Evolutionary conservation across 495 filamentous ascomycete species (phyloP), one percentile per base, ranked within the genome.

Genomic region (Xylaria telfairii): DNA sequence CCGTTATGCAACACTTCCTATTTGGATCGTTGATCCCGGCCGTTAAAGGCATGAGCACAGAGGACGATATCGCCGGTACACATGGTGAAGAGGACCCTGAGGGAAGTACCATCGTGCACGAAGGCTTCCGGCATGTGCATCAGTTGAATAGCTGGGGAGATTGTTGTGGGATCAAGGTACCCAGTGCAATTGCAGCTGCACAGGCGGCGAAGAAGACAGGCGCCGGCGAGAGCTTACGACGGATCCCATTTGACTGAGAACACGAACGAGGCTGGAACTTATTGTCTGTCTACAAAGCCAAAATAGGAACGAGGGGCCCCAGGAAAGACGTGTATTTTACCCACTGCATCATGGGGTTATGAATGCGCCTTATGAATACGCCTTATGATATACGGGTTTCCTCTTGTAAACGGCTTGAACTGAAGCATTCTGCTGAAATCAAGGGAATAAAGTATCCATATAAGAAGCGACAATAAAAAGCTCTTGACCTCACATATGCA

Each of bases 141-240:
- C 83, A 86, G 72, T 76, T 76, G 65, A 87, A 82, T 61, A 91
- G 89, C 69, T 99, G 96, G 90, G 96, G 96, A 1, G 96, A 99
- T 77, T 99, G 96, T 81, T 99, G 96, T 75, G 96, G 96, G 44
- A 99, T 99, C 82, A 96, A 97, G 81, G 95, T 99, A 19, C 96
- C 96, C 15, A 96, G 94, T 76, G 93, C 92, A 54, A 86, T 98
- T 72, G 96, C 93, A 34, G 96, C 96, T 17, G 91, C 91, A 12
- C 90, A 92, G 75, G 95, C 97, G 80, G 90, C 90, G 87, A 90
- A 87, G 81, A 98, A 97, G 84, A 85, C 86, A 54, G 84, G 83
- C 19, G 80, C 74, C 42, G 89, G 82, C 13, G 87, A 88, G 65
- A 81, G 86, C 46, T 78, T 97, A 76, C 89, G 95, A 70, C 90